These are phyloP conservation scores for Trichoderma erinaceum DNA, from an alignment of 495 filamentous ascomycete species.

Conservation along the genomic window DNA sequence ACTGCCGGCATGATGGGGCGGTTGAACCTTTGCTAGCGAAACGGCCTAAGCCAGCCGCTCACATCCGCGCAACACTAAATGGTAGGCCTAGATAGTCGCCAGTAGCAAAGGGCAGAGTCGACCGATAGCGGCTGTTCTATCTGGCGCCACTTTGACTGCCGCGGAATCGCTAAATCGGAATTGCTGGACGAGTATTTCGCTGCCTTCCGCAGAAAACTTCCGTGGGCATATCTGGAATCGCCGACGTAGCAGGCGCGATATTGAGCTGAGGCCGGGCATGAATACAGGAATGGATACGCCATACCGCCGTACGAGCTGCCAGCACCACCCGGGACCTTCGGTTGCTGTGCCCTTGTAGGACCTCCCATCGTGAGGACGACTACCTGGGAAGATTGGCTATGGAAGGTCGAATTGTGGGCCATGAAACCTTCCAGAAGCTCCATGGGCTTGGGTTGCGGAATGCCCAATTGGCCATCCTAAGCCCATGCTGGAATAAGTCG, in stretches of 20 bases:
- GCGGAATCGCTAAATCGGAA: constrained; percentile 4
- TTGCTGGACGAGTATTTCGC: background rate
- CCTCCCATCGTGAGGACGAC: background rate
- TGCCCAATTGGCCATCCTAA: constrained; percentile 4
- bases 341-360: background rate
- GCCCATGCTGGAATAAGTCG: constrained; percentile 9
- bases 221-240: background rate
- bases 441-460: constrained; percentile 11
- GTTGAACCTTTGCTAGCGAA: constrained; percentile 3
- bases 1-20: background rate
- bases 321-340: constrained; percentile 11
- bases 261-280: constrained; percentile 5
- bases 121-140: constrained; percentile 13
- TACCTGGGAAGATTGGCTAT: constrained; percentile 6
- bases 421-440: constrained; percentile 14
- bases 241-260: constrained; percentile 11
- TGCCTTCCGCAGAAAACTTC: background rate
- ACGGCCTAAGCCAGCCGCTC: background rate
- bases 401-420: constrained; percentile 5
- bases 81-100: background rate
- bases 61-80: background rate
- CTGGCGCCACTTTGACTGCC: constrained; percentile 10
- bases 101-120: background rate
- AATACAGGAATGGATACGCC: constrained; percentile 12
- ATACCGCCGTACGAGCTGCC: background rate